These are phyloP conservation scores for Mycena leptocephala DNA, from an alignment of 768 basidiomycete genomes.

Conservation along the genomic window DNA sequence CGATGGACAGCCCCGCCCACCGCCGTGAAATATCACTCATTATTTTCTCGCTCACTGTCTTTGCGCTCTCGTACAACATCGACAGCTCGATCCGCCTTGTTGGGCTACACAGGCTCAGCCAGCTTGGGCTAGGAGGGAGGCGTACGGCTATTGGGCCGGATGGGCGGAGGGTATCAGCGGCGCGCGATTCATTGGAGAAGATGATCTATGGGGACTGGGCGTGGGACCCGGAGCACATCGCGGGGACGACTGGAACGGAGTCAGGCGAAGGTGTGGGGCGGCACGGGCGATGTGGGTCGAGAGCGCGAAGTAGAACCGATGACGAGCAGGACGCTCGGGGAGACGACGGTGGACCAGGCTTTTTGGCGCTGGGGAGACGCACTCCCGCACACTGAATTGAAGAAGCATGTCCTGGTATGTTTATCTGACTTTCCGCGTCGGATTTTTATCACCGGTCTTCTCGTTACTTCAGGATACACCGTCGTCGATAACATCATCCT, in stretches of 20 bases:
- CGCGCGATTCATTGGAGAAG: conserved; percentile 72
- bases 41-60: conserved; percentile 75
- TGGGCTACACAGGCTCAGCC: conserved; percentile 61
- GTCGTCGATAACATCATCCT: conserved; percentile 88
- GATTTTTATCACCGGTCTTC: background rate
- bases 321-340: conserved; percentile 45
- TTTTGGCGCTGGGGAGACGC: conserved; percentile 70
- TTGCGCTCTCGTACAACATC: conserved; percentile 83
- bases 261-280: conserved; percentile 57
- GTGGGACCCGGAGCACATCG: conserved; percentile 75
- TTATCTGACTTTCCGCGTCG: background rate
- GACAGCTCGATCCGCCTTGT: conserved; percentile 73
- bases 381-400: conserved; percentile 69
- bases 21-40: conserved; percentile 83
- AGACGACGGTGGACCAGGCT: conserved; percentile 66
- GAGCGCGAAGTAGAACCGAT: conserved; percentile 46
- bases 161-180: conserved; percentile 65
- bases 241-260: conserved; percentile 69
- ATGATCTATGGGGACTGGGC: conserved; percentile 81
- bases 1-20: conserved; percentile 78
- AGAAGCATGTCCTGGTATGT: conserved; percentile 78
- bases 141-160: conserved; percentile 58
- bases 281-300: conserved; percentile 64
- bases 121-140: conserved; percentile 57
- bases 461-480: conserved; percentile 91